A percentile compares a stretch with the other conserved stretches of the same genome.
These are phyloP conservation scores for Crithidia bombi DNA, from an alignment of 208 protist genomes.

Conservation along the genomic window DNA sequence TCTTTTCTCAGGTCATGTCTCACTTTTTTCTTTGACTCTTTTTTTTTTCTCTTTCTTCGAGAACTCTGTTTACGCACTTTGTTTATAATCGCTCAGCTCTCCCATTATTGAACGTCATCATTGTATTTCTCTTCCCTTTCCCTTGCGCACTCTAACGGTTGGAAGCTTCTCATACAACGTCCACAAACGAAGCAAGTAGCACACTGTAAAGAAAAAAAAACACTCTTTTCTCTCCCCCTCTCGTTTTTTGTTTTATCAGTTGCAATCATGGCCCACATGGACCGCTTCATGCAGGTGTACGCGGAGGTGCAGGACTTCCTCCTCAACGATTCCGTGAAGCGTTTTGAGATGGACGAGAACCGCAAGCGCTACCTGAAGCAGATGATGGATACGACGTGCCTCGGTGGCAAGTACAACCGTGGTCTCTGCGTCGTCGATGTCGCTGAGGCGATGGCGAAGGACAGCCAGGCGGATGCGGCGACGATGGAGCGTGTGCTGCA, in stretches of 20 bases:
- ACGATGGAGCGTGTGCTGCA: conserved; percentile 63
- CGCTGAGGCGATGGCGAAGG: conserved; percentile 56
- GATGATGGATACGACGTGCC: conserved; percentile 88
- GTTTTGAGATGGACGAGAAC: conserved; percentile 80
- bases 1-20: conserved; percentile 2
- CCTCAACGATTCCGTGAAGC: conserved; percentile 43
- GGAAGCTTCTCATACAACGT: too few relatives aligned
- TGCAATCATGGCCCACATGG: conserved; percentile 50
- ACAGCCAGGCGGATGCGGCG: conserved; percentile 57
- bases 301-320: conserved; percentile 77
- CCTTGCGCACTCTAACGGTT: conserved; percentile 7
- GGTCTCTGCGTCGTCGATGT: conserved; percentile 86
- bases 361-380: conserved; percentile 74
- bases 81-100: background rate
- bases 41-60: background rate
- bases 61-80: background rate
- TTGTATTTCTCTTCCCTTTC: conserved; percentile 5
- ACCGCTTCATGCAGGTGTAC: conserved; percentile 80
- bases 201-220: background rate
- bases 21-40: background rate
- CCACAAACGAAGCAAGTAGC: too few relatives aligned
- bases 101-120: background rate
- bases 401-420: conserved; percentile 92
- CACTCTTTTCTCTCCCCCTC: background rate
- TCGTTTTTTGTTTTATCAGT: conserved; percentile 13